phyloP scores from a whole-genome alignment of 2,329 filamentous ascomycete species.

The Botrytis tulipae region DNA sequence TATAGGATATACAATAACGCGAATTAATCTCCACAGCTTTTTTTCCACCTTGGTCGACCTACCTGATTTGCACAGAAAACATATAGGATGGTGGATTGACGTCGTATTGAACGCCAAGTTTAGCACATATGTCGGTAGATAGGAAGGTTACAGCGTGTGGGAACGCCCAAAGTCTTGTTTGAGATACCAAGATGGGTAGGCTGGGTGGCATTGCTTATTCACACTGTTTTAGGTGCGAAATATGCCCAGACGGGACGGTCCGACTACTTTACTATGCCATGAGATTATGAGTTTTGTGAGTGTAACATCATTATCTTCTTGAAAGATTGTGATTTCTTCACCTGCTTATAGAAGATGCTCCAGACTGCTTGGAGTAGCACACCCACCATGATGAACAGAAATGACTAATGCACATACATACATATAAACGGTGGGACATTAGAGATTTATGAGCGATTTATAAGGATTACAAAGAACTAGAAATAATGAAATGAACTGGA shows the following conservation, averaged over 20 bases:
- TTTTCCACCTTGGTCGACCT: background rate
- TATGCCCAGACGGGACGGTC: background rate
- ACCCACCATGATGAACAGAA: background rate
- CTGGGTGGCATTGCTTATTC: background rate
- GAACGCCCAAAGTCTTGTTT: background rate
- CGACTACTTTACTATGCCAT: background rate
- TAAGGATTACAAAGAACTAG: background rate
- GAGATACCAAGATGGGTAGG: background rate
- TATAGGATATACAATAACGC: background rate
- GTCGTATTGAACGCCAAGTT: background rate
- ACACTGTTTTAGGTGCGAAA: background rate
- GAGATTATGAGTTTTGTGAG: background rate
- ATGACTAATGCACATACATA: background rate
- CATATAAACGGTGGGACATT: background rate
- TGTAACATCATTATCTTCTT: background rate
- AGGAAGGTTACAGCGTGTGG: background rate
- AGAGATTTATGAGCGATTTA: background rate
- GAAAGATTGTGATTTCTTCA: background rate
- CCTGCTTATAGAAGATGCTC: background rate
- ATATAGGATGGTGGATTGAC: background rate
- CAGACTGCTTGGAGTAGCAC: background rate
- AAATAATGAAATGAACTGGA: background rate
- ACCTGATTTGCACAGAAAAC: background rate
- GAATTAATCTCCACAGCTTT: background rate
- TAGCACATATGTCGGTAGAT: background rate